Evolutionary conservation across 2,329 filamentous ascomycete genomes (phyloP).

Genomic region (Stachybotrys chlorohalonatus): DNA sequence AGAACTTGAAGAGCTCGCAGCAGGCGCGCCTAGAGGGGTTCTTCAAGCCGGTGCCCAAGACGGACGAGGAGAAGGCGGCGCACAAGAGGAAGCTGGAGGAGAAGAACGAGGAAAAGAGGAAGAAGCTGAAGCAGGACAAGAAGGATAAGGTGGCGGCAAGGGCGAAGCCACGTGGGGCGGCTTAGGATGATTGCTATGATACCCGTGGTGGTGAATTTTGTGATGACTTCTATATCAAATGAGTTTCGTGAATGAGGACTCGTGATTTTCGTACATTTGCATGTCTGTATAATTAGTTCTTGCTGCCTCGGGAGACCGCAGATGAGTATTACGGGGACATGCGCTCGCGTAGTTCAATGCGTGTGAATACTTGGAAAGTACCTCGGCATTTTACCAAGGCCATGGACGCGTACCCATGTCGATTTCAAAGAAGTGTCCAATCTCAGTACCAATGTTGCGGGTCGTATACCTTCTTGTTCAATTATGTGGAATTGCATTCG

Average conservation of each 20-base stretch:
- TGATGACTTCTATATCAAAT: not conserved
- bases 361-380: too few species aligned
- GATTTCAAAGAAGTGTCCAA: too few species aligned
- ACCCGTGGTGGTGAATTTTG: not conserved
- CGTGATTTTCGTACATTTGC: not conserved
- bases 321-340: too few species aligned
- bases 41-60: slow-evolving; percentile 88
- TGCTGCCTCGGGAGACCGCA: too few species aligned
- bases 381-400: too few species aligned
- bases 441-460: too few species aligned
- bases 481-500: too few species aligned
- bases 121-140: slow-evolving; percentile 87
- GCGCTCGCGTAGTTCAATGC: too few species aligned
- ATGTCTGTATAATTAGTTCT: too few species aligned
- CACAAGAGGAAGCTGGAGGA: slow-evolving; percentile 92
- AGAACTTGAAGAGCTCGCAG: slow-evolving; percentile 85
- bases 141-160: slow-evolving; percentile 93
- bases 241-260: not conserved
- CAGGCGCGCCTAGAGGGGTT: slow-evolving; percentile 91
- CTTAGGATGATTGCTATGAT: slow-evolving; percentile 2
- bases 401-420: too few species aligned
- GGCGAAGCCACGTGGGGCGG: slow-evolving; percentile 67
- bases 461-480: too few species aligned
- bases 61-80: slow-evolving; percentile 72
- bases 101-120: slow-evolving; percentile 86